A percentile compares a stretch with the other conserved stretches of the same genome.
Evolutionary conservation across 2,329 filamentous ascomycete species (phyloP).

Genomic region (Colletotrichum coccodes): DNA sequence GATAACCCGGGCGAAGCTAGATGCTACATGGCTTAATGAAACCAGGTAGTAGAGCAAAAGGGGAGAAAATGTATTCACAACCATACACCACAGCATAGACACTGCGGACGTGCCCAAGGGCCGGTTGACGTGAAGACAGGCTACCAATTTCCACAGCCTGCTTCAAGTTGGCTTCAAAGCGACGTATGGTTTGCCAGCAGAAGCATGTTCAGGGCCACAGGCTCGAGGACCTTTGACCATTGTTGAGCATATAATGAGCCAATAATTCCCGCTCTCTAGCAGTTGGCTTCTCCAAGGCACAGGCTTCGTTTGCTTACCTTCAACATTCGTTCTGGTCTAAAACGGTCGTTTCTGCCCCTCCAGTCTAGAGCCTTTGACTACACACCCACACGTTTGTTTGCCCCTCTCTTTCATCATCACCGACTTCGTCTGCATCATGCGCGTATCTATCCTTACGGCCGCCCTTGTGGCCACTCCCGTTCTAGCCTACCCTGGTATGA

Average conservation of each 20-base stretch:
- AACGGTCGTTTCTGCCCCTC: conserved; percentile 3
- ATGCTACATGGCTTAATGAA: neutral
- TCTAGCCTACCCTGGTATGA: conserved; percentile 33
- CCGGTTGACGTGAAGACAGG: neutral
- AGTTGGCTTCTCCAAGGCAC: neutral
- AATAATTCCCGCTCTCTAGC: neutral
- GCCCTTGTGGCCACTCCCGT: conserved; percentile 26
- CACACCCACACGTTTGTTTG: neutral
- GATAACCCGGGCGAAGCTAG: neutral
- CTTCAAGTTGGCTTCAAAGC: neutral
- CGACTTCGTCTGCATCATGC: conserved; percentile 37
- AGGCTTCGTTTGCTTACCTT: neutral
- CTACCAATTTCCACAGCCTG: conserved; percentile 17
- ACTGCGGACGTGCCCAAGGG: neutral
- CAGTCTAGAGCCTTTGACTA: neutral
- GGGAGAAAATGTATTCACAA: neutral
- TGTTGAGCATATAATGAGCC: conserved; percentile 22
- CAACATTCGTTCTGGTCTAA: neutral
- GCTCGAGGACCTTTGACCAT: neutral
- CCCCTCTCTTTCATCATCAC: neutral
- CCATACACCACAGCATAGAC: neutral
- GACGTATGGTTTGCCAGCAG: neutral
- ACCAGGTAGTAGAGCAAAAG: neutral
- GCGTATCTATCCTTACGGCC: conserved; percentile 17
- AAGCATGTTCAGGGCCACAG: neutral